These are phyloP conservation scores for Paramecium octaurelia DNA, from an alignment of 73 alveolate species.

Conservation along the genomic window DNA sequence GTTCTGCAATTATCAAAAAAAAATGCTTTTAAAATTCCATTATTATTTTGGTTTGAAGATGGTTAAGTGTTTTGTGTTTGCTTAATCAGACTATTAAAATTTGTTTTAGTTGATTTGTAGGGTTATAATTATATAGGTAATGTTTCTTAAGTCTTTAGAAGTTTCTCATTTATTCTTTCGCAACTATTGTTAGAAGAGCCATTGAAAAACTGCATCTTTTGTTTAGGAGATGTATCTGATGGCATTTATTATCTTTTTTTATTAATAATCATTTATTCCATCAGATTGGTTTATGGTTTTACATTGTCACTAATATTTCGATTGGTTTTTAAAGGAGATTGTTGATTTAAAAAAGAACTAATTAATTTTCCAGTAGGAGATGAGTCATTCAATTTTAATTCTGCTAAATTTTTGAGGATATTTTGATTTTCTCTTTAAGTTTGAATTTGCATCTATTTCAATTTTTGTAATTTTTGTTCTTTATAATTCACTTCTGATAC, in stretches of 20 bases:
- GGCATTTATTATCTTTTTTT: slow-evolving; percentile 17
- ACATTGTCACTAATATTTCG: slow-evolving; percentile 41
- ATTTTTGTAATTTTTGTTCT: slow-evolving; percentile 10
- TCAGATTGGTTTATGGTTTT: slow-evolving; percentile 6
- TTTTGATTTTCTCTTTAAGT: slow-evolving; percentile 11
- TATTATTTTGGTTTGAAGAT: neutral
- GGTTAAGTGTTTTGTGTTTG: neutral
- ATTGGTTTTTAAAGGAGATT: slow-evolving; percentile 24
- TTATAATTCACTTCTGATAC: slow-evolving; percentile 17
- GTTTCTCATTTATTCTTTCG: neutral
- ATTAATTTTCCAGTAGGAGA: slow-evolving; percentile 38
- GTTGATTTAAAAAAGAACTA: neutral
- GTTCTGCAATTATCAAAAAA: slow-evolving; percentile 34
- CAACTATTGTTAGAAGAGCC: neutral
- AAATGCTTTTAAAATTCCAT: neutral
- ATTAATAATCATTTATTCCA: slow-evolving; percentile 1
- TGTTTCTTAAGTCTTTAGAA: neutral
- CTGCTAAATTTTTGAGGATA: neutral
- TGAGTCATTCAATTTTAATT: slow-evolving; percentile 9
- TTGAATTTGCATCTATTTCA: neutral
- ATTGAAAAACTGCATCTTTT: neutral
- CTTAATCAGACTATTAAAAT: neutral
- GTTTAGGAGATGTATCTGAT: slow-evolving; percentile 20
- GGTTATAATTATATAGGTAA: slow-evolving; percentile 41
- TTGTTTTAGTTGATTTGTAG: neutral